Conservation (phyloP, 2,329 filamentous ascomycete species). For the Didymella arachidicola region DNA sequence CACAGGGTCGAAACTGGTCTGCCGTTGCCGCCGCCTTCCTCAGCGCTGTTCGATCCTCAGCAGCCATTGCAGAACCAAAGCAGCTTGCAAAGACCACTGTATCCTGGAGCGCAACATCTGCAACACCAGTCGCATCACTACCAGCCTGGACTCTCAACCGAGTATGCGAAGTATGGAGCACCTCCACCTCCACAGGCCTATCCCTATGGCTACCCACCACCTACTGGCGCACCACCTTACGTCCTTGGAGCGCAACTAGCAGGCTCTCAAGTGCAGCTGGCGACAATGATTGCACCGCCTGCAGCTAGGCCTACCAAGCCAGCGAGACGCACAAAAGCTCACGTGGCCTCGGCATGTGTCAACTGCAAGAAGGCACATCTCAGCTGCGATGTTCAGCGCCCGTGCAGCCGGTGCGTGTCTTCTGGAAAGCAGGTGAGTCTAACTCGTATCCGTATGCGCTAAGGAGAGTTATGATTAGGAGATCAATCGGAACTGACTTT, state of each 20-base stretch:
- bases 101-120: slow-evolving; percentile 41
- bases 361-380: slow-evolving; percentile 87
- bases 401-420: slow-evolving; percentile 77
- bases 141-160: slow-evolving; percentile 35
- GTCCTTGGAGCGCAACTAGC: slow-evolving; percentile 35
- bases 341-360: slow-evolving; percentile 84
- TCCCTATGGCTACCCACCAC: slow-evolving; percentile 40
- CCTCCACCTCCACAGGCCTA: slow-evolving; percentile 38
- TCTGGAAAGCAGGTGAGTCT: slow-evolving; percentile 72
- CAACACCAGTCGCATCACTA: slow-evolving; percentile 37
- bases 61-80: slow-evolving; percentile 29
- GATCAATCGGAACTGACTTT: slow-evolving; percentile 23
- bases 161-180: slow-evolving; percentile 38
- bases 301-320: slow-evolving; percentile 43
- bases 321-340: slow-evolving; percentile 69
- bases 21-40: slow-evolving; percentile 37
- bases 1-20: slow-evolving; percentile 36
- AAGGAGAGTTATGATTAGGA: slow-evolving; percentile 17
- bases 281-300: slow-evolving; percentile 44
- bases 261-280: slow-evolving; percentile 44
- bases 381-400: slow-evolving; percentile 71
- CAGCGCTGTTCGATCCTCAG: slow-evolving; percentile 37
- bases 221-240: slow-evolving; percentile 35
- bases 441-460: slow-evolving; percentile 4
- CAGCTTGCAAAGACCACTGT: slow-evolving; percentile 37